Conservation (phyloP, 2,329 filamentous ascomycete species). For the Fusarium ambrosium region DNA sequence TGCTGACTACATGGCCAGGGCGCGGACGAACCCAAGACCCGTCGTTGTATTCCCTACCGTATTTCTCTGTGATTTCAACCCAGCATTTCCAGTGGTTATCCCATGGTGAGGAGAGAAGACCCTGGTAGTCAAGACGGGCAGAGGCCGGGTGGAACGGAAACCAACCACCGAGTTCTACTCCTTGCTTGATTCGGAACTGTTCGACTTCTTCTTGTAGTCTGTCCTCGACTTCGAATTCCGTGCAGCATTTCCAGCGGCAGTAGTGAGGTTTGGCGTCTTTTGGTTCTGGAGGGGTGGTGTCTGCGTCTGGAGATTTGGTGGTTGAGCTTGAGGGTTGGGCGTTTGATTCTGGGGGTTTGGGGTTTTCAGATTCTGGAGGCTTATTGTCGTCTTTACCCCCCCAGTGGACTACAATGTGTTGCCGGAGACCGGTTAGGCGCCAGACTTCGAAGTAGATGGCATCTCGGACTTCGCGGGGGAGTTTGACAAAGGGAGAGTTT, state of each 20-base stretch:
- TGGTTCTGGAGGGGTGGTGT: not conserved
- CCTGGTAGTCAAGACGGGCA: not conserved
- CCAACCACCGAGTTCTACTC: not conserved
- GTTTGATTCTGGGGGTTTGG: too few species aligned
- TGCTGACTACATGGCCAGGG: not conserved
- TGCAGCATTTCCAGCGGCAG: slow-evolving; percentile 27
- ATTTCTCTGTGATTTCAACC: not conserved
- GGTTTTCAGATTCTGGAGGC: too few species aligned
- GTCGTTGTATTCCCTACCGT: not conserved
- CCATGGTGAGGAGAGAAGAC: slow-evolving; percentile 3
- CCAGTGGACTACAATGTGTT: slow-evolving; percentile 28
- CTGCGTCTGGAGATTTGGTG: too few species aligned
- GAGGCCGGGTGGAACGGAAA: not conserved
- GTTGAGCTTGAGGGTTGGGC: too few species aligned
- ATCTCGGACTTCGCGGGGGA: slow-evolving; percentile 29
- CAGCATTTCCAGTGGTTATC: slow-evolving; percentile 9
- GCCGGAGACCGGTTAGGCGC: slow-evolving; percentile 18
- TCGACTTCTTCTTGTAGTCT: not conserved
- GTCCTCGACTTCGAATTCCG: slow-evolving; percentile 13
- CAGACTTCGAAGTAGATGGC: slow-evolving; percentile 31
- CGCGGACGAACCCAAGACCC: too few species aligned
- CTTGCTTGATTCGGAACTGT: not conserved
- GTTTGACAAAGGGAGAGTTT: slow-evolving; percentile 11
- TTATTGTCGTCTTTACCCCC: not conserved
- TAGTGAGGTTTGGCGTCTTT: slow-evolving; percentile 10